Base-by-base conservation (phyloP, 2,329 filamentous ascomycete genomes). In the Xylariaceae sp. region DNA sequence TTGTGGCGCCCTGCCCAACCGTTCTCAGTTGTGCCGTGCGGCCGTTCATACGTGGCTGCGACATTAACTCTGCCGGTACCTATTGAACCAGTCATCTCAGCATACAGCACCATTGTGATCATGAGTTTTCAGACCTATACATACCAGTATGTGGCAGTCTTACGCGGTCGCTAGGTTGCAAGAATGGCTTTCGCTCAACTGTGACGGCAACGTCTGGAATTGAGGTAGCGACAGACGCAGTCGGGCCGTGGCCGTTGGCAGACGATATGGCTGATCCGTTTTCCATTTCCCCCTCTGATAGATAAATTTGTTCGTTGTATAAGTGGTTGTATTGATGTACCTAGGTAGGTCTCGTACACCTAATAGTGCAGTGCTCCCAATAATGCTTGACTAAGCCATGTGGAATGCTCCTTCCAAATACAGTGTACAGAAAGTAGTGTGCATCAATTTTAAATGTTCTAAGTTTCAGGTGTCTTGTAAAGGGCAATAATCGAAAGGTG, bases 41-140 rank as follows among this genome's bases (percentile, higher is more conserved):
- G 74, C 33, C 69, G 63, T 6, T 73, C 68, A 29, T 70, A 68
- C 0, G 71, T 70, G 8, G 74, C 69, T 1, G 74, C 73, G 34
- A 73, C 58, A 33, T 74, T 76, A n/a, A 66, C 72, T 19, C 73
- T 61, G 5, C 73, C 65, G 12, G 71, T 74, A 11, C 74, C 74
- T 67, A 45, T 4, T 19, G 48, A 14, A 5, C 4, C 14, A 4
- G 17, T 17, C 16, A 49, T 3, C 12, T 31, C 28, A 6, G 28
- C 12, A 6, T 40, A 34, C 19, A 36, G 28, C 24, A 12, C 39
- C 40, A 34, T 31, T 16, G 17, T 7, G 24, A 16, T 36, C 23
- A 3, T 11, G 29, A 24, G 43, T 16, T 19, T 16, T 19, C 3
- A 34, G n/a, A n/a, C n/a, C n/a, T 21, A 26, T 3, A 16, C 26